Evolutionary conservation across 345 rosid species (phyloP).

Genomic region (Nasturtium officinale): DNA sequence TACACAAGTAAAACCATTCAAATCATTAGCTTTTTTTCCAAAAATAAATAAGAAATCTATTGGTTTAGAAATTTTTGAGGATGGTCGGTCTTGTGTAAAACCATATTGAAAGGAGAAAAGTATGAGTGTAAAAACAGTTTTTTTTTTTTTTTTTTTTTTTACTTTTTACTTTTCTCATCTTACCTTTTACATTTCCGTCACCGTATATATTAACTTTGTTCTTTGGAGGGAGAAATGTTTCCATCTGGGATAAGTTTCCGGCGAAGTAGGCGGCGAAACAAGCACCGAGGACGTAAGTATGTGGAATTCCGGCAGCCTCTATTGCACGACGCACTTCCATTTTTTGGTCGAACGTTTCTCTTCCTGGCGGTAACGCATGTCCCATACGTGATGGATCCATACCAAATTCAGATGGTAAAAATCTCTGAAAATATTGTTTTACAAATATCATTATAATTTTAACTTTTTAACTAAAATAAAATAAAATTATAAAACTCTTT

Average conservation of each 20-base stretch:
- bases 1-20: conserved; percentile 16
- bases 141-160: not conserved
- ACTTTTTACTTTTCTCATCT: not conserved
- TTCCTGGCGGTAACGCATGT: conserved; percentile 76
- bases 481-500: not conserved
- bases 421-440: conserved; percentile 49
- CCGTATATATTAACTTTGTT: conserved; percentile 59
- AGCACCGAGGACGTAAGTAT: conserved; percentile 70
- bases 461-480: not conserved
- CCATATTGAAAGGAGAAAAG: not conserved
- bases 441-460: not conserved
- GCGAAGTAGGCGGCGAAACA: conserved; percentile 84
- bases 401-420: conserved; percentile 90
- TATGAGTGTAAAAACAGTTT: not conserved
- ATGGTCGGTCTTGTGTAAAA: too few relatives aligned
- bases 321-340: conserved; percentile 76
- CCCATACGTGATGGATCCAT: conserved; percentile 81
- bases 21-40: not conserved
- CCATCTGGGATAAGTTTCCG: conserved; percentile 68
- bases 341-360: conserved; percentile 77
- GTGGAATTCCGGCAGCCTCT: conserved; percentile 73
- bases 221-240: conserved; percentile 65
- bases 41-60: not conserved
- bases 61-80: not conserved
- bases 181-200: conserved; percentile 78